Base-by-base conservation (phyloP, 208 protist species). In the Trypanosoma mega region DNA sequence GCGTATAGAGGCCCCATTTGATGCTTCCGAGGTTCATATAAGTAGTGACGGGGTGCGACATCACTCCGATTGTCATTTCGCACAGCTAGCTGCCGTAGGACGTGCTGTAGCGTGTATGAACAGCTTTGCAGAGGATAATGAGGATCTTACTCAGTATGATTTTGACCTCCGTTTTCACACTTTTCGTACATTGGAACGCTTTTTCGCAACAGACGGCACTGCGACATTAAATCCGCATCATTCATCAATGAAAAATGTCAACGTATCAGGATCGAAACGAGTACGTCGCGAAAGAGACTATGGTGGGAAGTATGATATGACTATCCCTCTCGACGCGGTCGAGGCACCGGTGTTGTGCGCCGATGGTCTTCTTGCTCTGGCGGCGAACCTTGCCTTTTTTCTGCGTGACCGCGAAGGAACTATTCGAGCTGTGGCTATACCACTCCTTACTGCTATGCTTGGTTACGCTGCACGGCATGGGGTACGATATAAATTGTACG, bases 131-230 rank as follows among this genome's bases (percentile, higher is more conserved):
- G 63, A 76, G 11, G 27, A 74, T 20, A 76, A 80, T 58, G 70
- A 55, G 12, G 51, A 62, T 3, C 65, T 88, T 14, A 77, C 85
- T 33, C 73, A 68, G 29, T 96, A 96, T 76, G 86, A 96, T 61
- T 96, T 88, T 63, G 90, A 93, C 29, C 72, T 87, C 20, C 83
- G 90, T 55, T 96, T 83, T 62, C 86, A 96, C 65, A 89, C 85
- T 12, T 81, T 92, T 33, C 76, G 85, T 60, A 78, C 86, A 4
- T 74, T 96, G 33, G 58, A 72, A 47, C 60, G 78, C 43, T 92
- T 93, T 74, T 93, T 96, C 62, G 18, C 45, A n/a, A 77, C 86
- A 62, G 78, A 86, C 45, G 79, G 83, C 39, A 85, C 85, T 64
- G 81, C 82, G 59, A 76, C 16, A 14, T 27, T 29, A 18, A 33